phyloP scores from a whole-genome alignment of 306 rosid genomes.

The Casuarina equisetifolia region DNA sequence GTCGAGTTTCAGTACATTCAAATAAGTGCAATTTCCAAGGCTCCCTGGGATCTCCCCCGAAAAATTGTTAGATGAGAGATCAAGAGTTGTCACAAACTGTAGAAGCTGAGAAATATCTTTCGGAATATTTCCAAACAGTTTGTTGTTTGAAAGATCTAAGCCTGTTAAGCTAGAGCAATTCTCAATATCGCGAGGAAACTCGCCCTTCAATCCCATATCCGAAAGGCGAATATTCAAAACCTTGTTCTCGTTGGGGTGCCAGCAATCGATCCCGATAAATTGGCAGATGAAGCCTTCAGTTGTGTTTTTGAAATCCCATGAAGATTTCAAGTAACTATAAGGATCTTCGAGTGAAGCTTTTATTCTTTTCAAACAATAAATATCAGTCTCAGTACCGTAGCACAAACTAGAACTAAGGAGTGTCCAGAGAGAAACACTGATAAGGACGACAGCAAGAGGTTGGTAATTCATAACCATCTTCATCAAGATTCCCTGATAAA shows the following conservation, averaged over 20 bases:
- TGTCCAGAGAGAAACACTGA: conserved; percentile 39
- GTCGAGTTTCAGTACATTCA: conserved; percentile 62
- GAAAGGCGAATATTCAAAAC: conserved; percentile 64
- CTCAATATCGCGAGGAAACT: conserved; percentile 47
- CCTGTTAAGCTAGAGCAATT: conserved; percentile 78
- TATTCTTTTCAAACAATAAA: conserved; percentile 57
- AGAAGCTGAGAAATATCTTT: conserved; percentile 28
- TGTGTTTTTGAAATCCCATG: conserved; percentile 62
- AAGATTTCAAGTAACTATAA: conserved; percentile 37
- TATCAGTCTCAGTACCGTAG: conserved; percentile 53
- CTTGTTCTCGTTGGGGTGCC: conserved; percentile 86
- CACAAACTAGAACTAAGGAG: conserved; percentile 42
- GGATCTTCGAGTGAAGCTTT: conserved; percentile 52
- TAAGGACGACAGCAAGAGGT: conserved; percentile 23
- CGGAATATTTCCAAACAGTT: conserved; percentile 59
- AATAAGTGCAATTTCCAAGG: conserved; percentile 49
- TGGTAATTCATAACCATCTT: conserved; percentile 36
- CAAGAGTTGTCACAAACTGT: conserved; percentile 31
- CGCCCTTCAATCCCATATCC: conserved; percentile 74
- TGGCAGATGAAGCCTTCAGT: conserved; percentile 72
- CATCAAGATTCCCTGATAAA: conserved; percentile 21
- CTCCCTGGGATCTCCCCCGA: conserved; percentile 52
- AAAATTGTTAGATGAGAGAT: conserved; percentile 70
- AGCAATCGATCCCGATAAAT: conserved; percentile 76
- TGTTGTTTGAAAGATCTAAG: conserved; percentile 70